Percentiles rank a stretch among this genome's conserved stretches.
phyloP scores from a whole-genome alignment of 2,329 filamentous ascomycete species.

The Diaporthe citrichinensis region DNA sequence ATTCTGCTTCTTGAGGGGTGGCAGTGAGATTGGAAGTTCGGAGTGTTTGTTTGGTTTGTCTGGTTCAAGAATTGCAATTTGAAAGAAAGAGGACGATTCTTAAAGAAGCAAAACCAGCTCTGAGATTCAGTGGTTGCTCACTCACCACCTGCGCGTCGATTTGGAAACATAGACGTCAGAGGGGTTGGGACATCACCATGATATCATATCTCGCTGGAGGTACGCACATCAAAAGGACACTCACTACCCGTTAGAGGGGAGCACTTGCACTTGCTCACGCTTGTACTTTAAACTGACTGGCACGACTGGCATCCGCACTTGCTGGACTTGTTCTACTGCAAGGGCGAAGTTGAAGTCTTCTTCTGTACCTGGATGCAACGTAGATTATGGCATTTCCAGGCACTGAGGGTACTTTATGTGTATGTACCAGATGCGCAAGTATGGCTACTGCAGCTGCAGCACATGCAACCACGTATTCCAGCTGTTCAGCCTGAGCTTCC shows the following conservation, averaged over 20 bases:
- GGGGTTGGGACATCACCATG: conserved; percentile 29
- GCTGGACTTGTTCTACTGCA: conserved; percentile 6
- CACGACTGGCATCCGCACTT: not conserved
- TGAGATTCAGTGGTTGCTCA: conserved; percentile 4
- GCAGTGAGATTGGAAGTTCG: not conserved
- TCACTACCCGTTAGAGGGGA: not conserved
- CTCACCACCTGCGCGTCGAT: conserved; percentile 2
- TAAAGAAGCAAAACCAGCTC: not conserved
- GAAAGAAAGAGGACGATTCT: conserved; percentile 1
- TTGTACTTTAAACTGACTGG: not conserved
- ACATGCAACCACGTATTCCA: not conserved
- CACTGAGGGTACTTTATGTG: not conserved
- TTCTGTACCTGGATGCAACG: not conserved
- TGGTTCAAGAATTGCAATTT: not conserved
- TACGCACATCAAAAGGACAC: not conserved
- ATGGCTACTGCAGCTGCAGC: not conserved
- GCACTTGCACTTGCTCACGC: conserved; percentile 7
- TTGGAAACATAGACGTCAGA: conserved; percentile 29
- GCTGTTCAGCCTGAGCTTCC: conserved; percentile 8
- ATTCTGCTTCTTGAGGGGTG: not conserved
- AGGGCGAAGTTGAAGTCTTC: not conserved
- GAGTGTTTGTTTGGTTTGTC: not conserved
- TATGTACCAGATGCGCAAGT: not conserved
- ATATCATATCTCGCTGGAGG: conserved; percentile 23
- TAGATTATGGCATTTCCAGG: not conserved